Base-by-base conservation (phyloP, 371 early-diverging fungal species). In the Apophysomyces trapeziformis region DNA sequence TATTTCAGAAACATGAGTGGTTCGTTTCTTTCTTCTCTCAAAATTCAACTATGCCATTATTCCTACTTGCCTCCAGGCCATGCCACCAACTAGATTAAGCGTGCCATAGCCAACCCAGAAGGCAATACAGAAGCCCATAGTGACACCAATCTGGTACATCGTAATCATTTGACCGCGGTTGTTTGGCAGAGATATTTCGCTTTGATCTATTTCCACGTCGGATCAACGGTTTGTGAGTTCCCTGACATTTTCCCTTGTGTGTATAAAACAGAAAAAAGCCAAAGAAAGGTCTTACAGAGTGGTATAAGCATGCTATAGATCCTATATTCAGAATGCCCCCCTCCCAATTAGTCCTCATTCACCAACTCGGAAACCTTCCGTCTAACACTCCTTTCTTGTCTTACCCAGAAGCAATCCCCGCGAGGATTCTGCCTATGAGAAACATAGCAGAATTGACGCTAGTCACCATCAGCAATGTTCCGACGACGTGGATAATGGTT, bases 101-200 rank as follows among this genome's bases (percentile, higher is more conserved):
- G 76, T 70, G 11, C 71, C 81, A 58, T 74, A 80, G 7, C 64
- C 72, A 39, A 79, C 61, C 81, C 81, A 80, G 62, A 77, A 84
- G 4, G 79, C 75, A 38, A 73, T 69, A 61, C 68, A 74, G 43
- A 84, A 79, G 14, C 90, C 90, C 60, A 84, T 59, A 16, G 95
- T 92, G 47, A 97, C 91, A 59, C 96, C 92, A 66, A 93, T 87
- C 74, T 97, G 96, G 76, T 98, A 95, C 39, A 96, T 80, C 14
- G 95, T 88, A 46, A 93, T 91, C 32, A 98, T 77, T n/a, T 92
- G 82, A 38, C 98, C 99, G 73, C 97, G 90, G 64, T 92, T 87
- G 16, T 85, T 72, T 26, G 92, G 84, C 37, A 92, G 89, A 4
- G 98, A 90, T 13, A 97, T 87, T 63, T 97, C 95, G 43, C 95